These are phyloP conservation scores for Fusarium sp. DNA, from an alignment of 2,329 filamentous ascomycete genomes.

Conservation along the genomic window DNA sequence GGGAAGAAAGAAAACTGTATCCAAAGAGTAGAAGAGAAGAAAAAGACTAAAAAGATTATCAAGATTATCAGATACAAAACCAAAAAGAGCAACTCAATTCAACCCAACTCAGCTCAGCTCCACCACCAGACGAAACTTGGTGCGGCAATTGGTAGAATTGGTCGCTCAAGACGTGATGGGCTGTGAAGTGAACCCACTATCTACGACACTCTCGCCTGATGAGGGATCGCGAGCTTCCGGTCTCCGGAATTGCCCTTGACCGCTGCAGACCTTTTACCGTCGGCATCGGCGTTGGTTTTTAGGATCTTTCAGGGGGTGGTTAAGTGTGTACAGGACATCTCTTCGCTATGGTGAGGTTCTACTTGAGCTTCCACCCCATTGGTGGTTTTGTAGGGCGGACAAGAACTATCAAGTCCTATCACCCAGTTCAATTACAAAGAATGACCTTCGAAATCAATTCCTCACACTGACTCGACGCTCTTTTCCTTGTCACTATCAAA, in stretches of 20 bases:
- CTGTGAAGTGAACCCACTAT: conserved; percentile 34
- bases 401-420: too few relatives aligned
- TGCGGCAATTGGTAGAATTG: conserved; percentile 39
- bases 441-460: not conserved
- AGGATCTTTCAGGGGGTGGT: conserved; percentile 8
- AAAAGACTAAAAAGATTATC: conserved; percentile 31
- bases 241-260: conserved; percentile 41
- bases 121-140: conserved; percentile 30
- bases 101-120: conserved; percentile 14
- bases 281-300: too few relatives aligned
- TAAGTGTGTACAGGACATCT: not conserved
- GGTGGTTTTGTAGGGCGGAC: not conserved
- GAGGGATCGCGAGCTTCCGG: conserved; percentile 40
- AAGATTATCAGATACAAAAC: conserved; percentile 35
- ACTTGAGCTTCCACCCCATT: conserved; percentile 10
- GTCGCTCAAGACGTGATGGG: not conserved
- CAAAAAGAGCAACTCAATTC: conserved; percentile 6
- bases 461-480: conserved; percentile 4
- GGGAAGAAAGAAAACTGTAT: not conserved
- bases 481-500: conserved; percentile 22
- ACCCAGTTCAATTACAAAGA: too few relatives aligned
- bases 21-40: not conserved
- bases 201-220: conserved; percentile 42
- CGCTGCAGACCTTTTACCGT: conserved; percentile 10
- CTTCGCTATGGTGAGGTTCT: not conserved